Base-by-base conservation (phyloP, 306 rosid genomes). In the Casuarina glauca region DNA sequence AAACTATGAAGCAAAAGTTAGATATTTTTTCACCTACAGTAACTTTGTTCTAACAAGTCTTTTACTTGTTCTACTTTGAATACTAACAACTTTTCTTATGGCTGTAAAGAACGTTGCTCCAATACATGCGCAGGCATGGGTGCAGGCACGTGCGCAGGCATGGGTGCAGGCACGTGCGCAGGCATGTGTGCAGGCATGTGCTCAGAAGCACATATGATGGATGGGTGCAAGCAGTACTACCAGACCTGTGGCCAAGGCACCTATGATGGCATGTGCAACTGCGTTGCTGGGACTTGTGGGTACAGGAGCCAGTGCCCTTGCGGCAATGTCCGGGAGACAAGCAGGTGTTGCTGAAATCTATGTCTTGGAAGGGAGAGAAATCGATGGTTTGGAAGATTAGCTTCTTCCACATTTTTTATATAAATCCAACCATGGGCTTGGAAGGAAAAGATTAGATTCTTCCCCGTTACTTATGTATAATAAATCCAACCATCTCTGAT, bases 271-370 rank as follows among this genome's bases (percentile, higher is more conserved):
- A 72, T 77, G 74, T 93, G 97, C 88, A 90, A 89, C 58, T 90
- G 97, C 69, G 97, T 93, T 70, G 93, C 94, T 39, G 92, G 92
- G 20, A 91, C 93, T 1, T 91, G 82, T 49, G 97, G 94, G 41
- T 89, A 89, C 88, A 91, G 89, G 82, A 91, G 89, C 0, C 90
- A 89, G 74, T 91, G 97, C 52, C 94, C 94, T 82, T 91, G 94
- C 82, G 88, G 89, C 75, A 84, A 26, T 26, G 32, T 26, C 32
- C 32, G 32, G 32, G 92, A 73, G 94, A 89, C 91, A 80, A 84
- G 87, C 85, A 91, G 89, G 77, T 88, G 97, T 84, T 92, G 94
- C 35, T 91, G 78, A 87, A 76, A 54, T 38, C 19, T 0, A 16
- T 36, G 41, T 3, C 5, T 0, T 6, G 17, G 4, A n/a, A 36